Base-by-base conservation (phyloP, 75 land plant species). In the Sequoia sempervirens region DNA sequence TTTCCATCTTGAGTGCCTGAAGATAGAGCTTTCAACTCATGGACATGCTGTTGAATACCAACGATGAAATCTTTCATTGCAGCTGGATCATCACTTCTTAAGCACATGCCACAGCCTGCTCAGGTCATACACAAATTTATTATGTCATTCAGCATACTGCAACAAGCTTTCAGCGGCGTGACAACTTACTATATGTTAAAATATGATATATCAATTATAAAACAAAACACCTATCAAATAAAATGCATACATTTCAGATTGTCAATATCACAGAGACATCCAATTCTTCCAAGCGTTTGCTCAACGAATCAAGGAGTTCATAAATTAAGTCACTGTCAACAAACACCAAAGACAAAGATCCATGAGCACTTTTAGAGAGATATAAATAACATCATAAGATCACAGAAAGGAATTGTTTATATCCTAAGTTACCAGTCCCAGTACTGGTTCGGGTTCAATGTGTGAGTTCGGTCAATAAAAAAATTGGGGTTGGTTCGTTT, bases 261-360 rank as follows among this genome's bases (percentile, higher is more conserved):
- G 91, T 90, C 89, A 96, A 84, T 76, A 96, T 96, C 18, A 93
- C 94, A 14, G 99, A 88, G 32, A 97, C 99, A 88, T 97, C 99
- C 80, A 93, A 75, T 84, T 97, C 99, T 53, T 83, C 85, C 87
- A 97, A 84, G 46, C 91, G 88, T 86, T 92, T 87, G 93, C 96
- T 93, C 87, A 96, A 82, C 41, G 84, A 86, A 46, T 81, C 83
- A 37, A 97, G 92, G 53, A 96, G 91, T 70, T 97, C 99, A 87
- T 92, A 97, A 36, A 97, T 85, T 68, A 97, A 86, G 64, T 94
- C 98, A 87, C 99, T 97, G 95, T 61, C 91, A 74, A 81, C 34
- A 13, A 45, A 4, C 46, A 28, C 13, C 74, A 17, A 81, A 78
- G 80, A 43, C 30, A 76, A 17, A 75, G 28, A 78, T 1, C n/a